These are phyloP conservation scores for Hypholoma sublateritium DNA, from an alignment of 768 basidiomycete species.

Conservation along the genomic window DNA sequence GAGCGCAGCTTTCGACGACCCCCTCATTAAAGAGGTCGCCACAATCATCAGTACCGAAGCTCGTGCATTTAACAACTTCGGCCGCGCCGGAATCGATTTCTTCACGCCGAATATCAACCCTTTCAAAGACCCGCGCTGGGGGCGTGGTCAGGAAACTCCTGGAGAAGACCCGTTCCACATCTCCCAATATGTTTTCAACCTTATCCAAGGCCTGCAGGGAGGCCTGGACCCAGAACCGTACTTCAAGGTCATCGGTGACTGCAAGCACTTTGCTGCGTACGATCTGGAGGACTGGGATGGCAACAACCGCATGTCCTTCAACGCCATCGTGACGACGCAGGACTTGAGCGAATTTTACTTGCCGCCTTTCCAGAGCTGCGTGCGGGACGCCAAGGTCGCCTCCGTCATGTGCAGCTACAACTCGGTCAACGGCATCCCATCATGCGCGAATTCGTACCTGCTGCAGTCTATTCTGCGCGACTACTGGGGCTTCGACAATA, in stretches of 20 bases:
- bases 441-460: conserved; percentile 53
- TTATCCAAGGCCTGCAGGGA: conserved; percentile 56
- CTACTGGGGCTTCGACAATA: conserved; percentile 46
- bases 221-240: conserved; percentile 52
- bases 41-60: conserved; percentile 55
- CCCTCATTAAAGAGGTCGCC: conserved; percentile 48
- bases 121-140: conserved; percentile 66
- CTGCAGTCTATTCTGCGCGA: conserved; percentile 52
- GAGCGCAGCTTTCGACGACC: conserved; percentile 56
- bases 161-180: conserved; percentile 60
- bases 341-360: conserved; percentile 58
- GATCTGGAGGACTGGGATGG: conserved; percentile 60
- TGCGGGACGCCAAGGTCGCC: conserved; percentile 59
- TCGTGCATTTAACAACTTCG: conserved; percentile 56
- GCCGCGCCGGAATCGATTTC: conserved; percentile 52
- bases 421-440: conserved; percentile 57
- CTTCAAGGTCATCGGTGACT: conserved; percentile 54
- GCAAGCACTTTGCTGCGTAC: conserved; percentile 63
- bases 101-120: conserved; percentile 60
- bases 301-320: conserved; percentile 46
- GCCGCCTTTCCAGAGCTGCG: conserved; percentile 56
- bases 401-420: conserved; percentile 69
- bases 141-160: conserved; percentile 60
- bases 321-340: conserved; percentile 53
- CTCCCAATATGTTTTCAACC: conserved; percentile 51